Evolutionary conservation across 73 alveolate species (phyloP), one percentile per base, ranked within the genome.

Genomic region (Paramecium caudatum): DNA sequence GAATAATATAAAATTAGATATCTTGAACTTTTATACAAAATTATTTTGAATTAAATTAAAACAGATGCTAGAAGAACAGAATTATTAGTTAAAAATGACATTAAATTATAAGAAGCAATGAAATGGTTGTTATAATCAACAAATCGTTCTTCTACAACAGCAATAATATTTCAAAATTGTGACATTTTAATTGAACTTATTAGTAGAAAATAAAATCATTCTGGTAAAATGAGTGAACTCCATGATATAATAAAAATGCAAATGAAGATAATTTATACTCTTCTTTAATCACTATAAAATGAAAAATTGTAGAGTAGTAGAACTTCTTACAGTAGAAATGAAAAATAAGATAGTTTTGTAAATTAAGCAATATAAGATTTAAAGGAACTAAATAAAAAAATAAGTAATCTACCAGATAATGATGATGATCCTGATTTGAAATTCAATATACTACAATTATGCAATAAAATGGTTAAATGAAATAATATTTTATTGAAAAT

Each of bases 41-140:
- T 55, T 27, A 55, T 55, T 27, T 55, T 55, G 80, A 55, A 55
- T 55, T 23, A 55, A 55, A 55, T 55, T 27, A 55, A 55, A 23
- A 55, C 80, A 19, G 80, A 55, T 55, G 30, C 80, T 55, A 6
- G 80, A 55, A 55, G 80, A 55, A 55, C 80, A 19, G 80, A 55
- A 12, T 55, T 5, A 55, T 55, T 55, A 5, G 80, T 55, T 3
- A 55, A 55, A 55, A 55, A 55, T 55, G 80, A 55, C 30, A 27
- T 27, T 27, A 55, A 55, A 23, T 23, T 55, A 2, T 15, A 55
- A 55, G 80, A 55, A 27, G 80, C 80, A 27, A 19, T 55, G 46
- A 55, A 55, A 55, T 55, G 80, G 80, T 55, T 55, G n/a, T 23
- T 55, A 9, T 2, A 55, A 55, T 27, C 23, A 27, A 55, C 80